Evolutionary conservation across 129 eudicot species (phyloP).

Genomic region (Solidago caesia): DNA sequence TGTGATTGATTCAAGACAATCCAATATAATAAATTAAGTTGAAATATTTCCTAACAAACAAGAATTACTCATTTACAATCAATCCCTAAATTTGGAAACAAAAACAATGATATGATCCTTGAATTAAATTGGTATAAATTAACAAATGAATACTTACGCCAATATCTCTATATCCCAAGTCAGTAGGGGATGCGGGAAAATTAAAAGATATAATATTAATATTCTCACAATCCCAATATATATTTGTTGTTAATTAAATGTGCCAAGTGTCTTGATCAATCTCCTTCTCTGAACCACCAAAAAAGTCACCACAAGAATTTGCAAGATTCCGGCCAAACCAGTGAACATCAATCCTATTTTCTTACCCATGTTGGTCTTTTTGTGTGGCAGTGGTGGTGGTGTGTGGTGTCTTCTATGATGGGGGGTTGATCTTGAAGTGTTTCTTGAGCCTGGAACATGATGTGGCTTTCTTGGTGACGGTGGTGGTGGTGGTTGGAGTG

Average conservation of each 20-base stretch:
- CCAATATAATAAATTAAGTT: background rate
- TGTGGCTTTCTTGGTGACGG: conserved; percentile 12
- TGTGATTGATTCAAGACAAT: background rate
- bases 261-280: conserved; percentile 33
- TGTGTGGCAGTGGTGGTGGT: background rate
- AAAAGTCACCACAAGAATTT: conserved; percentile 44
- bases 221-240: conserved; percentile 4
- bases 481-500: conserved; percentile 13
- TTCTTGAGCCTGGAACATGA: conserved; percentile 7
- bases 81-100: background rate
- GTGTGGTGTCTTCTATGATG: conserved; percentile 9
- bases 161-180: conserved; percentile 5
- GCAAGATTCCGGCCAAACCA: conserved; percentile 54
- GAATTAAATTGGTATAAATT: background rate
- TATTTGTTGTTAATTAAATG: conserved; percentile 4
- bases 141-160: conserved; percentile 11
- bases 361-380: conserved; percentile 40
- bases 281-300: conserved; percentile 49
- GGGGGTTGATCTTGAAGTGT: conserved; percentile 14
- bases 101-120: conserved; percentile 16
- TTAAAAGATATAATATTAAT: background rate
- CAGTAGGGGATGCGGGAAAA: no score
- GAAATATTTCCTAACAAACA: background rate
- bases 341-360: conserved; percentile 46
- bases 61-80: conserved; percentile 7